phyloP scores from a whole-genome alignment of 208 protist genomes.

The Crithidia sp. region DNA sequence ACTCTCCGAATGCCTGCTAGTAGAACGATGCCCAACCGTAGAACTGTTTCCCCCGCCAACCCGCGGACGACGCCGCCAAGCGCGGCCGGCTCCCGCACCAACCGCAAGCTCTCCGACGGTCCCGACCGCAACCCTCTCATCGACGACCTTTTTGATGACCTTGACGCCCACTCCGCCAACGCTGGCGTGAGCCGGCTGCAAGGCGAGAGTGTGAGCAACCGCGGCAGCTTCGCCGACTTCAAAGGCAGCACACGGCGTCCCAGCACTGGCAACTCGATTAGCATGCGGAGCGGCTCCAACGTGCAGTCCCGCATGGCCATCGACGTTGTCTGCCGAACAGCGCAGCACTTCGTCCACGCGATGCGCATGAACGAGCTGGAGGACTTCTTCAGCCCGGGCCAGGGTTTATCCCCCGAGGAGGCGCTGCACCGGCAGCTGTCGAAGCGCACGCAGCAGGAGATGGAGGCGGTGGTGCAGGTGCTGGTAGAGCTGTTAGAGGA shows the following conservation, averaged over 20 bases:
- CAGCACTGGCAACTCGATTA: slow-evolving; percentile 11
- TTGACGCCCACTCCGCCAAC: slow-evolving; percentile 8
- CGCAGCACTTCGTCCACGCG: slow-evolving; percentile 60
- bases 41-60: slow-evolving; percentile 6
- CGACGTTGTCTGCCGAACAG: slow-evolving; percentile 35
- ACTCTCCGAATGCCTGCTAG: slow-evolving; percentile 7
- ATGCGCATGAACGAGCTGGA: slow-evolving; percentile 53
- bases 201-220: slow-evolving; percentile 22
- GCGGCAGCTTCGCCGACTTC: slow-evolving; percentile 9
- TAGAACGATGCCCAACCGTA: slow-evolving; percentile 8
- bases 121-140: slow-evolving; percentile 43
- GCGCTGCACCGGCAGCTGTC: slow-evolving; percentile 25
- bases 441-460: slow-evolving; percentile 32
- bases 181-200: slow-evolving; percentile 1
- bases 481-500: slow-evolving; percentile 61
- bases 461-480: slow-evolving; percentile 38
- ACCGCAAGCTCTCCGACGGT: background rate
- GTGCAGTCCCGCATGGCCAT: slow-evolving; percentile 5
- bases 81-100: background rate
- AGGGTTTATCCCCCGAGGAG: slow-evolving; percentile 19
- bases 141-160: slow-evolving; percentile 43
- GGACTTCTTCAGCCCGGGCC: slow-evolving; percentile 28
- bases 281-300: slow-evolving; percentile 1
- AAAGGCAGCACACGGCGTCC: background rate
- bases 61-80: background rate